Base-by-base conservation (phyloP, 192 early-diverging fungal genomes). In the Physocladia obscura region DNA sequence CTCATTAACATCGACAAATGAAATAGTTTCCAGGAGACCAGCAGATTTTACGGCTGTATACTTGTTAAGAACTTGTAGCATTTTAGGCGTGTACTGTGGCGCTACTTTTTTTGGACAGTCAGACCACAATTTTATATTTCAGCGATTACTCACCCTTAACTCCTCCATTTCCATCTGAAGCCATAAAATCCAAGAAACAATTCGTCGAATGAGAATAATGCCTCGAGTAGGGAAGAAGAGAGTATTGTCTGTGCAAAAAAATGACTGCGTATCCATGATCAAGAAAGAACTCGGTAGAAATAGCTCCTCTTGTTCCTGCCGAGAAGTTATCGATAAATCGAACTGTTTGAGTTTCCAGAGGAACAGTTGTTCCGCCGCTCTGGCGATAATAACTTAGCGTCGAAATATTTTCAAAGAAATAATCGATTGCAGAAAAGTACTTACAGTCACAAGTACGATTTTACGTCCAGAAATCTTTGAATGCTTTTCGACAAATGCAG, bases 261-360 rank as follows among this genome's bases (percentile, higher is more conserved):
- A 99, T 92, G 5, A 97, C 95, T 0, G 94, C 94, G 74, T 99
- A 99, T 1, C 94, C 95, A 2, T 80, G 72, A 30, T 91, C 83
- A 61, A 84, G 91, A 91, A 86, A 94, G 54, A 75, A 91, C 75
- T 99, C 97, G n/a, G 96, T 94, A 22, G 95, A 97, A 3, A 89
- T 86, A 3, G 96, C 90, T 26, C 97, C 97, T 50, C 97, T 90
- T 11, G 92, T 98, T 15, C 97, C 97, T 3, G 91, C 94, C 49
- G 90, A 92, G 72, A 99, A 99, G 76, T 99, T 99, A 81, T 99
- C 97, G 57, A 99, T 89, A 78, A 99, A 99, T 36, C 97, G 90
- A 49, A 99, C 97, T 2, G 96, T 99, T 74, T 97, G 88, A 65
- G 89, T 89, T 71, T 99, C 95, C 13, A 98, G 80, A 6, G 94